Evolutionary conservation across 192 early-diverging fungal genomes (phyloP), one percentile per base, ranked within the genome.

Genomic region (Coemansia erecta): DNA sequence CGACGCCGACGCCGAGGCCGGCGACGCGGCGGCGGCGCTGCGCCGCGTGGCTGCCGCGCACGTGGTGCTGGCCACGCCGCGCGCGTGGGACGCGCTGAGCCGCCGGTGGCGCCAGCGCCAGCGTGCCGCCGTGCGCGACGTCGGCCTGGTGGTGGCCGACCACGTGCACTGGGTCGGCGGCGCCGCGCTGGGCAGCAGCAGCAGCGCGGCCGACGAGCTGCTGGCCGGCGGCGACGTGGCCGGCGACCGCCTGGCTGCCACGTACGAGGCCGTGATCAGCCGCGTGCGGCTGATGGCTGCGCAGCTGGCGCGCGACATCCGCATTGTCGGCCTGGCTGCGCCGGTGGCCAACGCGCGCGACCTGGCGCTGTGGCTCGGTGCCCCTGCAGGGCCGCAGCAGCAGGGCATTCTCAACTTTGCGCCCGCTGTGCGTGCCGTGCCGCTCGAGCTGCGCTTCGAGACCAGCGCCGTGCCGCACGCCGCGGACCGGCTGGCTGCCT

Each of bases 391-490:
- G 0, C 62, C 73, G 21, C 80, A 84, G 5, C 81, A 85, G 7
- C 86, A 93, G n/a, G 96, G n/a, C n/a, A n/a, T n/a, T n/a, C n/a
- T 93, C 72, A 99, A 95, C 70, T 99, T 99, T 80, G 86, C 90
- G 40, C 95, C 95, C 23, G 89, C 86, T 15, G 95, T 97, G 14
- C 86, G 97, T 1, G 90, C 94, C 19, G 85, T 95, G 39, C 95
- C 97, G 13, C 77, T 99, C 58, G 96, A 98, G 70, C 92, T 98
- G 45, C 89, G 89, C 51, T 95, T 99, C 66, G 93, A 96, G 66
- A 89, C 93, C 9, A 96, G 90, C 72, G 90, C 82, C 13, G 86
- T 95, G 45, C 84, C 90, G 57, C 95, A 98, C 72, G 97, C 95
- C 83, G 86, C 94, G 17, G 95, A 93, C 47, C 81, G 95, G 40